phyloP scores from a whole-genome alignment of 176 grass and related monocot species.

The Zoysia pacifica region DNA sequence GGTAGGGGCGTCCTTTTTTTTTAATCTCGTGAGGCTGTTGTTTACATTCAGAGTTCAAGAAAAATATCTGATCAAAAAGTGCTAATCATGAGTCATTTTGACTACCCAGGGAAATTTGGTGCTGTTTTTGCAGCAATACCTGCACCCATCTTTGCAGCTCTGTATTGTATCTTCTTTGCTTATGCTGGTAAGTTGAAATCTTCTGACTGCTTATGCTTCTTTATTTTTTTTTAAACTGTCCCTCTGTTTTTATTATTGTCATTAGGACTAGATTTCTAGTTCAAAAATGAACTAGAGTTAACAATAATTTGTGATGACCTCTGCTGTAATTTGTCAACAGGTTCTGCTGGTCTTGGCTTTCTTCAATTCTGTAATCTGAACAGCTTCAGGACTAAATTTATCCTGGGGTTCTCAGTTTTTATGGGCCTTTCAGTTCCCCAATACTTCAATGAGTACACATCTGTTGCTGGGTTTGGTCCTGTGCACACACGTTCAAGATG shows the following conservation, averaged over 20 bases:
- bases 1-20: not conserved
- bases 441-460: constrained; percentile 98
- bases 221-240: not conserved
- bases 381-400: constrained; percentile 97
- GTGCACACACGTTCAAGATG: constrained; percentile 86
- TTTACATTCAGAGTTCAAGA: constrained; percentile 16
- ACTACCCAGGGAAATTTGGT: constrained; percentile 90
- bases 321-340: constrained; percentile 49
- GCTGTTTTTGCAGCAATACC: constrained; percentile 98
- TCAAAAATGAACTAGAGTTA: too few relatives aligned
- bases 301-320: constrained; percentile 30
- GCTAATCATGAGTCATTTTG: constrained; percentile 17
- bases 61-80: not conserved
- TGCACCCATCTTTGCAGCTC: constrained; percentile 85
- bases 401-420: constrained; percentile 91
- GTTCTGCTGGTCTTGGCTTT: constrained; percentile 83
- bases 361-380: constrained; percentile 99
- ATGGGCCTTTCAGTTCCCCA: constrained; percentile 97
- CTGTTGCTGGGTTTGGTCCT: constrained; percentile 89
- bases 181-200: constrained; percentile 77
- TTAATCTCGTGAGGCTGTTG: not conserved
- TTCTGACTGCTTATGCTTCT: not conserved
- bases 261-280: too few relatives aligned
- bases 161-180: constrained; percentile 99
- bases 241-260: not conserved